Percentiles rank a stretch among this genome's conserved stretches.
phyloP scores from a whole-genome alignment of 805 yeast species.

The Tetrapisispora arboricola region DNA sequence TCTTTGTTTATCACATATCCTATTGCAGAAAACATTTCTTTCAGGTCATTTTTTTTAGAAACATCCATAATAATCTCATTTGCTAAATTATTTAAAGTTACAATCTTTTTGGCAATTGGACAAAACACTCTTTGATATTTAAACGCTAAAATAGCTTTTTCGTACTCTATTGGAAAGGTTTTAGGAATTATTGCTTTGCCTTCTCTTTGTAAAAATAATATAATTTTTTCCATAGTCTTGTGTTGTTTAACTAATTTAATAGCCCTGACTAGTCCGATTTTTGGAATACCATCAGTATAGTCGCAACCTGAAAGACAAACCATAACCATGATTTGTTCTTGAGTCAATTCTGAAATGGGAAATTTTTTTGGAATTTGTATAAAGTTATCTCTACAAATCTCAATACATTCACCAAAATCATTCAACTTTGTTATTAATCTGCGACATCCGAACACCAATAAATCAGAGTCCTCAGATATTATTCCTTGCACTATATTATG shows the following conservation, averaged over 20 bases:
- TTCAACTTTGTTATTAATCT: slow-evolving; percentile 71
- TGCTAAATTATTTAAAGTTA: slow-evolving; percentile 51
- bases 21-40: slow-evolving; percentile 30
- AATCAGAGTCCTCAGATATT: slow-evolving; percentile 88
- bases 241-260: slow-evolving; percentile 45
- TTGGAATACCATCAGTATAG: slow-evolving; percentile 77
- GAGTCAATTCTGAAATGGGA: slow-evolving; percentile 41
- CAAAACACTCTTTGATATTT: slow-evolving; percentile 78
- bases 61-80: slow-evolving; percentile 18
- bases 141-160: slow-evolving; percentile 68
- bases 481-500: slow-evolving; percentile 71
- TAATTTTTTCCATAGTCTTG: slow-evolving; percentile 42
- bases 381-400: slow-evolving; percentile 51
- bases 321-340: slow-evolving; percentile 54
- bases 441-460: slow-evolving; percentile 77
- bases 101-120: slow-evolving; percentile 41
- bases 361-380: slow-evolving; percentile 36
- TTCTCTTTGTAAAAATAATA: slow-evolving; percentile 47
- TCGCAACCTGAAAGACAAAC: slow-evolving; percentile 96
- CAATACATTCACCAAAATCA: slow-evolving; percentile 59
- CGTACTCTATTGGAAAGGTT: slow-evolving; percentile 48
- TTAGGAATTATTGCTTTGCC: slow-evolving; percentile 49
- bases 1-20: slow-evolving; percentile 27
- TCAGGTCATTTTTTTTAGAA: slow-evolving; percentile 5
- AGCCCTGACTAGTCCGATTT: slow-evolving; percentile 74